Evolutionary conservation across 371 early-diverging fungal species (phyloP).

Genomic region (Rhizopus microsporus): DNA sequence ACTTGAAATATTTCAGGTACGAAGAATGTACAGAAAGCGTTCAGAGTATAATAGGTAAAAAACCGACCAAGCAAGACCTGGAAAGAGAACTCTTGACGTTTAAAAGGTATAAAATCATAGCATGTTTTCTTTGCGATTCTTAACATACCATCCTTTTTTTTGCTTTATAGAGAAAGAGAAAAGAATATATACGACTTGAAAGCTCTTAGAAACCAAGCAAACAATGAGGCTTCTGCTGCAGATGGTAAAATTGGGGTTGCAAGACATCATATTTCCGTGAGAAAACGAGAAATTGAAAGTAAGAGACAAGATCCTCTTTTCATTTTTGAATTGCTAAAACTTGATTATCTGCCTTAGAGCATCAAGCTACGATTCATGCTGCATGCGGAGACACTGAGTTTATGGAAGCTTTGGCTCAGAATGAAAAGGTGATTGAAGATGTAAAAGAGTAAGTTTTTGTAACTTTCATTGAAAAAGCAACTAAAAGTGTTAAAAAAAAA

Average conservation of each 20-base stretch:
- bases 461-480: neutral
- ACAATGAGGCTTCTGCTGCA: conserved; percentile 34
- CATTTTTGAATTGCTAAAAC: neutral
- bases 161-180: conserved; percentile 17
- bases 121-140: neutral
- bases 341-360: conserved; percentile 11
- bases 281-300: conserved; percentile 26
- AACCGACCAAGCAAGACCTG: conserved; percentile 28
- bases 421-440: conserved; percentile 16
- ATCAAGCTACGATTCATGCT: conserved; percentile 13
- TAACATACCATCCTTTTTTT: neutral
- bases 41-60: conserved; percentile 20
- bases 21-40: conserved; percentile 34
- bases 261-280: conserved; percentile 14
- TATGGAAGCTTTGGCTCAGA: conserved; percentile 21
- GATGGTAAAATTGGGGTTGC: conserved; percentile 47
- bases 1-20: conserved; percentile 6
- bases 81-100: conserved; percentile 25
- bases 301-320: neutral
- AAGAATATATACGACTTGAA: conserved; percentile 27
- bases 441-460: conserved; percentile 27
- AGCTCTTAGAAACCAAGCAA: conserved; percentile 23
- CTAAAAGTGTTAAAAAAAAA: neutral
- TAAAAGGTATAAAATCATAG: conserved; percentile 5
- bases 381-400: conserved; percentile 30